phyloP scores from a whole-genome alignment of 2,329 filamentous ascomycete genomes.

The Colletotrichum cordylinicola region DNA sequence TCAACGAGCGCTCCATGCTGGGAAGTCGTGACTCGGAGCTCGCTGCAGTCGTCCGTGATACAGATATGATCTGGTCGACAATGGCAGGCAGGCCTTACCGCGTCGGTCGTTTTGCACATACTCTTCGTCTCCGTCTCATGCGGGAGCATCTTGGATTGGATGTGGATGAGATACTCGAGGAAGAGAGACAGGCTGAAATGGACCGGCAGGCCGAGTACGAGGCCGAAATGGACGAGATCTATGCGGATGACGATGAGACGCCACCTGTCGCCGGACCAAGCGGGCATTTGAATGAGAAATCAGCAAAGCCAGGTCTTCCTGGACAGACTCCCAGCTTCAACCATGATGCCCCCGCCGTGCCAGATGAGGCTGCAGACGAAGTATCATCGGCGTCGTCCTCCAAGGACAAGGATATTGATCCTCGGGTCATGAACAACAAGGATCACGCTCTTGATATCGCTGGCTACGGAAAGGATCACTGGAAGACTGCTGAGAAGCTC shows the following conservation, averaged over 20 bases:
- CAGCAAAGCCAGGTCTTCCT: background rate
- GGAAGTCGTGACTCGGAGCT: conserved; percentile 91
- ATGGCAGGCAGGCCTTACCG: conserved; percentile 92
- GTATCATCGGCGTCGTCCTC: conserved; percentile 9
- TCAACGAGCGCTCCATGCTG: conserved; percentile 96
- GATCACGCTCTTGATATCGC: conserved; percentile 77
- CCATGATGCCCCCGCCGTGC: conserved; percentile 69
- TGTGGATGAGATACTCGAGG: conserved; percentile 87
- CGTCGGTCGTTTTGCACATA: conserved; percentile 92
- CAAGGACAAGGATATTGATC: conserved; percentile 39
- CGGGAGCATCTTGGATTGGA: conserved; percentile 95
- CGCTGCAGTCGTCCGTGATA: conserved; percentile 88
- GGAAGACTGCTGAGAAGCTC: conserved; percentile 68
- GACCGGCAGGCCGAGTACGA: conserved; percentile 62
- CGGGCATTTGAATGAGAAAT: background rate
- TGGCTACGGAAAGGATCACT: conserved; percentile 78
- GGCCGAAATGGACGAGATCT: conserved; percentile 67
- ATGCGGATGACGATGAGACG: conserved; percentile 51
- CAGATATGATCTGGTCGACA: conserved; percentile 87
- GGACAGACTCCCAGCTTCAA: conserved; percentile 67
- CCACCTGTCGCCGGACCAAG: conserved; percentile 15
- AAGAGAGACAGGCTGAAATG: conserved; percentile 73
- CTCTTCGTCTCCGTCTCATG: conserved; percentile 91
- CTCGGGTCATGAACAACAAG: conserved; percentile 60
- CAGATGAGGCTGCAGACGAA: conserved; percentile 46